Evolutionary conservation across 1,139 yeast genomes (phyloP).

Genomic region (Geotrichum bryndzae): DNA sequence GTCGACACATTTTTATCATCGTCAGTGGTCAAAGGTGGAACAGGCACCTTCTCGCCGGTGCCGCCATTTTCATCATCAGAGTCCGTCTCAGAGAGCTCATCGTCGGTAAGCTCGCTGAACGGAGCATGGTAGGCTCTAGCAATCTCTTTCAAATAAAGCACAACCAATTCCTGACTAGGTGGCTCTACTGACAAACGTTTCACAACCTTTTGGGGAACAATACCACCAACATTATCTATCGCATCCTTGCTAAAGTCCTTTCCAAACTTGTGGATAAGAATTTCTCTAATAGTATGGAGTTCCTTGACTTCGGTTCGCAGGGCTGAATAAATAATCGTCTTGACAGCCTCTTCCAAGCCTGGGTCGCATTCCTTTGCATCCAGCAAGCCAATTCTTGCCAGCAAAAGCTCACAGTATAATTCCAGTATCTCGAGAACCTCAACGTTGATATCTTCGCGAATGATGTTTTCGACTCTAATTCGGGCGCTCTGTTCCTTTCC

Average conservation of each 20-base stretch:
- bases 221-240: slow-evolving; percentile 48
- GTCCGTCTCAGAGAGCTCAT: slow-evolving; percentile 32
- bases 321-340: slow-evolving; percentile 63
- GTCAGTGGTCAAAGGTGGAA: slow-evolving; percentile 23
- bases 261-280: slow-evolving; percentile 61
- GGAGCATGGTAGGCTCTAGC: slow-evolving; percentile 77
- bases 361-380: slow-evolving; percentile 49
- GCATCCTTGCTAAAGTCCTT: slow-evolving; percentile 57
- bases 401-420: slow-evolving; percentile 72
- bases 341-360: slow-evolving; percentile 68
- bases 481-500: slow-evolving; percentile 82
- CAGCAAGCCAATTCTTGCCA: slow-evolving; percentile 65
- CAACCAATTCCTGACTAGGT: slow-evolving; percentile 61
- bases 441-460: slow-evolving; percentile 75
- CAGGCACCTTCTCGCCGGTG: slow-evolving; percentile 28
- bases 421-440: slow-evolving; percentile 78
- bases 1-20: slow-evolving; percentile 21
- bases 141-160: slow-evolving; percentile 68
- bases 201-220: slow-evolving; percentile 60
- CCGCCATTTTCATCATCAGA: slow-evolving; percentile 32
- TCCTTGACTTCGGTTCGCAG: slow-evolving; percentile 75
- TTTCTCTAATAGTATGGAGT: slow-evolving; percentile 53
- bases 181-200: slow-evolving; percentile 61
- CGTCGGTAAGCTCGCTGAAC: slow-evolving; percentile 51
- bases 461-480: slow-evolving; percentile 78